Base-by-base conservation (phyloP, 768 basidiomycete species). In the Pseudohyphozyma bogoriensis region DNA sequence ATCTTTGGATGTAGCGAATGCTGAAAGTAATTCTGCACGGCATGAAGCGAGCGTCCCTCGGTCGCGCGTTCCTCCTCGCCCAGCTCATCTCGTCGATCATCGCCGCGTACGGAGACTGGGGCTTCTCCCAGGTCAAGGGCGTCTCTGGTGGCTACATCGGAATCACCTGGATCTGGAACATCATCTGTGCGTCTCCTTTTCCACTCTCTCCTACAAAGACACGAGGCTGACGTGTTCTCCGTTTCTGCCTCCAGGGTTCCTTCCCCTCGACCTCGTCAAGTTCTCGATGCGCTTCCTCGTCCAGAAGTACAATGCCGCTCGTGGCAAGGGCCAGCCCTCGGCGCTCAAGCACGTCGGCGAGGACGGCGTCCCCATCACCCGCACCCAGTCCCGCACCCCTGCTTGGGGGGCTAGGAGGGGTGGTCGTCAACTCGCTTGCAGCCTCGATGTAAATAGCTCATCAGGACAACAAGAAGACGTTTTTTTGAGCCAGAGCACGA, bases 91-190 rank as follows among this genome's bases (percentile, higher is more conserved):
- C 92, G 2, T 87, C 89, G 42, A 92, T 97, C 79, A 96, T 97
- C 68, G 92, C 92, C 51, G 89, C 79, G 15, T 97, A 85, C 75
- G 92, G 80, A 69, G 72, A 95, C 80, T 95, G 87, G 87, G 86
- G 87, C 74, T 97, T 97, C 82, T 92, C 91, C 36, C 73, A 84
- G 56, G 87, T 96, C 65, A 20, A 42, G 55, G 72, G 77, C 29
- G 84, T 96, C 73, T 87, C 86, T 63, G 92, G 87, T 72, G 87
- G 84, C 31, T 96, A 92, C 92, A 88, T 96, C 67, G 93, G 92
- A 77, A 91, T 97, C 67, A 80, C 93, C 60, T 96, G 92, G 92
- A 81, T 92, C 67, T 91, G 89, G 88, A 31, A 29, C 47, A 29
- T n/a, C n/a, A n/a, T n/a, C n/a, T n/a, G n/a, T n/a, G n/a, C n/a